Base-by-base conservation (phyloP, 768 basidiomycete species). In the Phanerodontia chrysosporium region DNA sequence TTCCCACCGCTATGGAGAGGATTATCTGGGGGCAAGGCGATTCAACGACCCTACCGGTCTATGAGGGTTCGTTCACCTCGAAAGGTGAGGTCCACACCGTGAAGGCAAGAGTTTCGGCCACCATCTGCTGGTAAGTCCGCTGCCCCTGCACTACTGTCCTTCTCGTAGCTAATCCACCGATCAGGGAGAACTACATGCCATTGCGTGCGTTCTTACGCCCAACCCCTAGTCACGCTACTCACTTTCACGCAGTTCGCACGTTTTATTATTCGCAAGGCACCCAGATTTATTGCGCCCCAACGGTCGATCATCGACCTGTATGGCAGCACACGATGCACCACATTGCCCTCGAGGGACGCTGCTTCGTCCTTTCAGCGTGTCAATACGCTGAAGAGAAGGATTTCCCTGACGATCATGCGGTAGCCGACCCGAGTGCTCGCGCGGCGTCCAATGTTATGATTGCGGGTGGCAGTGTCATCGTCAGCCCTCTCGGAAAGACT, bases 151-250 rank as follows among this genome's bases (percentile, higher is more conserved):
- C 21, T 24, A 3, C 18, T 42, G 18, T 42, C 39, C 7, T 42
- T 36, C 5, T n/a, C n/a, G n/a, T n/a, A n/a, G n/a, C n/a, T n/a
- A n/a, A n/a, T n/a, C n/a, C n/a, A n/a, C n/a, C 32, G 32, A 53
- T 10, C 54, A 86, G 85, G 86, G 86, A 87, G 61, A 86, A 87
- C 65, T 85, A 85, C 60, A 85, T 86, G 84, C 86, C 86, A 21
- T 65, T 86, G 57, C 66, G 82, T 84, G 58, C 72, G 39, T 42
- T 29, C 35, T 49, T 25, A 45, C 28, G 4, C 22, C 5, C 28
- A 28, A 32, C 32, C 27, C 25, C 21, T 22, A n/a, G n/a, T n/a
- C 27, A 35, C 13, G 32, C 18, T 30, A 45, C 18, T 21, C 39
- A 25, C 30, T 2, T 42, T 51, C 32, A 5, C 30, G 42, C 54